These are phyloP conservation scores for Rubia occidens DNA, from an alignment of 305 asterid species.

Conservation along the genomic window DNA sequence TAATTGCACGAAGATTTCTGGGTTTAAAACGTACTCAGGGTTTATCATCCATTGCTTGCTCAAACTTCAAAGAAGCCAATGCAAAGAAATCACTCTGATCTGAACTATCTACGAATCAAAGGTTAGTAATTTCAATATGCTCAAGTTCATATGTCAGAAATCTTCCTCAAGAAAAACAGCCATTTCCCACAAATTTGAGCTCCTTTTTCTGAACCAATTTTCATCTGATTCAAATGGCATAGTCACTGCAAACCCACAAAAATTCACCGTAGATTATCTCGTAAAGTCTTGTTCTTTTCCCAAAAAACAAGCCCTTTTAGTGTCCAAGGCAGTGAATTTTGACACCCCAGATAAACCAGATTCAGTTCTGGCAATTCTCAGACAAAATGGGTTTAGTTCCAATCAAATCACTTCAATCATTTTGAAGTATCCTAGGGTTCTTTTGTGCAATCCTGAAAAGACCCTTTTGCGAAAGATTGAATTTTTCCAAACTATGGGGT, in stretches of 20 bases:
- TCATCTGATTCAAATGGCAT: not conserved
- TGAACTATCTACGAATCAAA: not conserved
- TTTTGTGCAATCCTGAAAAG: conserved; percentile 16
- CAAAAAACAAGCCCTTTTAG: conserved; percentile 15
- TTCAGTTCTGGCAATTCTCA: conserved; percentile 11
- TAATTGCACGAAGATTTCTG: not conserved
- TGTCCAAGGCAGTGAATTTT: conserved; percentile 15
- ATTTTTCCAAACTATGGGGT: conserved; percentile 18
- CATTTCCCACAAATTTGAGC: not conserved
- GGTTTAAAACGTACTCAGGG: conserved; percentile 5
- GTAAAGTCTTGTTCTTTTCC: conserved; percentile 20
- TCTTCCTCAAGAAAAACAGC: not conserved
- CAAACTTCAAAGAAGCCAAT: not conserved
- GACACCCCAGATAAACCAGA: conserved; percentile 20
- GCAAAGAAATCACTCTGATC: not conserved
- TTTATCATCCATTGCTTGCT: not conserved
- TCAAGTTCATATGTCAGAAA: conserved; percentile 1
- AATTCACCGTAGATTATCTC: conserved; percentile 14
- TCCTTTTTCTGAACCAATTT: not conserved
- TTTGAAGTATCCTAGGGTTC: conserved; percentile 9
- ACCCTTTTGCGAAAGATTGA: conserved; percentile 23
- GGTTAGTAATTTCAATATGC: conserved; percentile 3
- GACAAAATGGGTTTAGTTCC: conserved; percentile 5
- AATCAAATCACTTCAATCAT: conserved; percentile 14
- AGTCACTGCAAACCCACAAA: not conserved